Evolutionary conservation across 2,329 filamentous ascomycete genomes (phyloP).

Genomic region (Sphaerostilbella broomeana): DNA sequence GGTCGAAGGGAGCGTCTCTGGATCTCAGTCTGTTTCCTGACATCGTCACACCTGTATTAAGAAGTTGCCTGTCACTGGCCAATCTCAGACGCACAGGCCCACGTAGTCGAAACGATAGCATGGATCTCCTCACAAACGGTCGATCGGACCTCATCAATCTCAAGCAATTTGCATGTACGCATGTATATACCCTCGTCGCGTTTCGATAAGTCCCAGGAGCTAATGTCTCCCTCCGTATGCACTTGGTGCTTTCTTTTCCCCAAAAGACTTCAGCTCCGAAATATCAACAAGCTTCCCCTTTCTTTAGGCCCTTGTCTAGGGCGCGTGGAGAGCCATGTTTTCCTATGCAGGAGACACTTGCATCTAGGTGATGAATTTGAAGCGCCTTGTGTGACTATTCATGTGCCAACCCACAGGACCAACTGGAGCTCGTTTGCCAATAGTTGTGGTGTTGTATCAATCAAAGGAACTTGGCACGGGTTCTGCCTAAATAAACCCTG

Average conservation of each 20-base stretch:
- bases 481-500: slow-evolving; percentile 10
- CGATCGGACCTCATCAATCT: background rate
- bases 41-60: too few relatives aligned
- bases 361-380: background rate
- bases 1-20: too few relatives aligned
- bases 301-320: background rate
- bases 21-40: too few relatives aligned
- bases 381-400: too few relatives aligned
- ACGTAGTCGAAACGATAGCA: background rate
- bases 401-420: background rate
- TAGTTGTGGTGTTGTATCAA: background rate
- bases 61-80: too few relatives aligned
- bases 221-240: background rate
- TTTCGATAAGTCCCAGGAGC: background rate
- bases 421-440: too few relatives aligned
- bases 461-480: background rate
- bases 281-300: background rate
- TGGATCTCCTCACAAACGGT: background rate
- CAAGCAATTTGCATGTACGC: background rate
- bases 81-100: background rate
- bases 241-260: background rate
- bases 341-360: background rate
- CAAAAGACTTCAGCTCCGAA: too few relatives aligned
- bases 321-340: background rate
- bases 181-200: too few relatives aligned